Evolutionary conservation across 1,139 yeast genomes (phyloP).

Genomic region (Debaryomycetaceae sp.): DNA sequence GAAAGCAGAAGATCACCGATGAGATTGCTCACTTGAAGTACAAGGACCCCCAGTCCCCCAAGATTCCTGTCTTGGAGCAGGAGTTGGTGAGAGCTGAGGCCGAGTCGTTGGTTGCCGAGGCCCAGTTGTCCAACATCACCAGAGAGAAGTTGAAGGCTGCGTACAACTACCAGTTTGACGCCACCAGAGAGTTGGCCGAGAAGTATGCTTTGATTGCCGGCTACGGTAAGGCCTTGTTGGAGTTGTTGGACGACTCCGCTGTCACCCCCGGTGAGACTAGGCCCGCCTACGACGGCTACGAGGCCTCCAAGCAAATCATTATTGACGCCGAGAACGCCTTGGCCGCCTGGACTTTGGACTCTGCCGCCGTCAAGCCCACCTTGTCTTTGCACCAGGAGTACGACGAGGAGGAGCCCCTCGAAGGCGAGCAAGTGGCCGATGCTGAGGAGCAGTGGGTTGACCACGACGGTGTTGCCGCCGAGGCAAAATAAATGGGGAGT

Average conservation of each 20-base stretch:
- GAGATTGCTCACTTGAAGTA: slow-evolving; percentile 96
- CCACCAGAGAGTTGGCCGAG: slow-evolving; percentile 94
- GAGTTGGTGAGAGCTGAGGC: slow-evolving; percentile 99
- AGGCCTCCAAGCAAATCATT: slow-evolving; percentile 95
- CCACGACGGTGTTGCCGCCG: slow-evolving; percentile 28
- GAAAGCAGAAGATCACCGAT: slow-evolving; percentile 96
- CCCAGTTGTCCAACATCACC: slow-evolving; percentile 95
- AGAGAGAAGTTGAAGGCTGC: slow-evolving; percentile 98
- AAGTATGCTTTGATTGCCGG: slow-evolving; percentile 96
- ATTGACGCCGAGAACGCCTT: slow-evolving; percentile 95
- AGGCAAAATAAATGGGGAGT: slow-evolving; percentile 10
- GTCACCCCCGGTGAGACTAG: slow-evolving; percentile 99
- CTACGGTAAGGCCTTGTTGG: slow-evolving; percentile 95
- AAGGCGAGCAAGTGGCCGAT: slow-evolving; percentile 49
- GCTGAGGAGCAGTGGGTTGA: slow-evolving; percentile 41
- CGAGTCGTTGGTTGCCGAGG: slow-evolving; percentile 97
- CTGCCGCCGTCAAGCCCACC: slow-evolving; percentile 93
- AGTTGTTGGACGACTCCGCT: slow-evolving; percentile 91
- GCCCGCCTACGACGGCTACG: slow-evolving; percentile 97
- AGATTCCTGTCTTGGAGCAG: slow-evolving; percentile 91
- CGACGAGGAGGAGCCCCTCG: slow-evolving; percentile 59
- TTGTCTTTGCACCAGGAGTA: slow-evolving; percentile 80
- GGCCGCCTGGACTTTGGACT: slow-evolving; percentile 94
- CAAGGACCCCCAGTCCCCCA: slow-evolving; percentile 97
- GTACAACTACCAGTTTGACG: slow-evolving; percentile 94